Evolutionary conservation across 164 flowering plant genomes (phyloP).

Genomic region (Chimonanthus salicifolius): DNA sequence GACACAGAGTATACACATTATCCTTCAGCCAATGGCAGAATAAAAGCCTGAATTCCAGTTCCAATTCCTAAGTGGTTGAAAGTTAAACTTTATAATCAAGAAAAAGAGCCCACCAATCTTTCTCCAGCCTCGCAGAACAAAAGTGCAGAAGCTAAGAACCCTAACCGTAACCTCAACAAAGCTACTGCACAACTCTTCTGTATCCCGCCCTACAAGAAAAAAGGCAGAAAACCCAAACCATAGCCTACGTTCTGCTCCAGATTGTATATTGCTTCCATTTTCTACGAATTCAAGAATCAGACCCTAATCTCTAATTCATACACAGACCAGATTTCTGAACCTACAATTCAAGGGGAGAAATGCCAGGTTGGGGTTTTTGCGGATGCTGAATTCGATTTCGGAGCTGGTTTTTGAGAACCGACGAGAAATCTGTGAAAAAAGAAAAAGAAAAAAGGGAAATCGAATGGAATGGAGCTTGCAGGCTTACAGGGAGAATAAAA

Average conservation of each 20-base stretch:
- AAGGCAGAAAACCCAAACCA: not conserved
- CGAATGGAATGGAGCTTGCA: too few relatives aligned
- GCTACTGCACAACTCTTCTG: too few relatives aligned
- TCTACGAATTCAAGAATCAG: not conserved
- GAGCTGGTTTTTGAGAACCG: too few relatives aligned
- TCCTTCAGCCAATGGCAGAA: constrained; percentile 29
- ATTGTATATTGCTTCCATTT: not conserved
- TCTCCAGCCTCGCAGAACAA: not conserved
- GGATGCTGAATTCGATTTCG: not conserved
- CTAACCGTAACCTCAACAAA: not conserved
- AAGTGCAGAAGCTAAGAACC: not conserved
- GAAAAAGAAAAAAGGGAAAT: too few relatives aligned
- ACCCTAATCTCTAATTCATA: not conserved
- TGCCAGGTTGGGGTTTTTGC: not conserved
- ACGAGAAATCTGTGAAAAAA: not conserved
- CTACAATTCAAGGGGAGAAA: not conserved
- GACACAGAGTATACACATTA: constrained; percentile 97
- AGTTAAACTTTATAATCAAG: not conserved
- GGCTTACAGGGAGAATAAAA: not conserved
- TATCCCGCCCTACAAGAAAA: not conserved
- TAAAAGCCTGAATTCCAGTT: constrained; percentile 5
- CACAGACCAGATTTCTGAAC: not conserved
- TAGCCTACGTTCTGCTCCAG: constrained; percentile 17
- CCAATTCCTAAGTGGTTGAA: not conserved
- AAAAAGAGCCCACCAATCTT: too few relatives aligned